Percentiles rank a stretch among this genome's conserved stretches.
These are phyloP conservation scores for Phaeodactylum tricornutum DNA, from an alignment of 108 stramenopile genomes.

Conservation along the genomic window DNA sequence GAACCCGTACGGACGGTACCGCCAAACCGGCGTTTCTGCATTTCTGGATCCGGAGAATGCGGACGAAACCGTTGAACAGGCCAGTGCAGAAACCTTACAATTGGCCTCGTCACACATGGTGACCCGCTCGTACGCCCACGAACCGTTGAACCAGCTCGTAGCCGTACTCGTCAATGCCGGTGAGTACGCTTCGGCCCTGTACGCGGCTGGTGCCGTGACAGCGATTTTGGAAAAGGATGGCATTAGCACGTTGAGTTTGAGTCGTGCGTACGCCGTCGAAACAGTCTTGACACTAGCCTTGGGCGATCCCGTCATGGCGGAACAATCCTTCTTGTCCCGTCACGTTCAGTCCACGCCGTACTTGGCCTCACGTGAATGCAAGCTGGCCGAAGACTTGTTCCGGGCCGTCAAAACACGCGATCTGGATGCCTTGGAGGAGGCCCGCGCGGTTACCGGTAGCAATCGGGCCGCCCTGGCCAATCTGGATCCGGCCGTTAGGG, in stretches of 20 bases:
- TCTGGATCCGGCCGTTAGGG: slow-evolving; percentile 43
- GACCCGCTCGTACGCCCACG: slow-evolving; percentile 58
- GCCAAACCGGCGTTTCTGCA: slow-evolving; percentile 60
- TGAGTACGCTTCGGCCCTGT: slow-evolving; percentile 70
- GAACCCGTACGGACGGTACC: slow-evolving; percentile 62
- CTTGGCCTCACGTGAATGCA: slow-evolving; percentile 70
- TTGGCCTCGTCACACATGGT: slow-evolving; percentile 56
- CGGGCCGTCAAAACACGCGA: slow-evolving; percentile 65
- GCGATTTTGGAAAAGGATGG: slow-evolving; percentile 55
- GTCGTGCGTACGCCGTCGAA: slow-evolving; percentile 49
- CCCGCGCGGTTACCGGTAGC: slow-evolving; percentile 34
- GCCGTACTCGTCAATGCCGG: slow-evolving; percentile 31
- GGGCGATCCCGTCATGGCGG: slow-evolving; percentile 78
- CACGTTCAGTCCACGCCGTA: slow-evolving; percentile 75
- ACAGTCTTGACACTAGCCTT: slow-evolving; percentile 65
- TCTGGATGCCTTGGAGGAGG: slow-evolving; percentile 60
- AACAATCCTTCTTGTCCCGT: slow-evolving; percentile 60
- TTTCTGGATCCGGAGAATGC: slow-evolving; percentile 31
- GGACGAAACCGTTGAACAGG: slow-evolving; percentile 19
- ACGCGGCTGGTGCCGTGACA: slow-evolving; percentile 67
- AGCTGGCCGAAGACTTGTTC: slow-evolving; percentile 82
- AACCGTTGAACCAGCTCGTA: slow-evolving; percentile 46
- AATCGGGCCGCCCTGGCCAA: slow-evolving; percentile 62
- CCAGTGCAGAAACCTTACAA: slow-evolving; percentile 22
- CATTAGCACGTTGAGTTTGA: slow-evolving; percentile 58